Conservation (phyloP, 2,329 filamentous ascomycete species). For the Diaporthe amygdali region DNA sequence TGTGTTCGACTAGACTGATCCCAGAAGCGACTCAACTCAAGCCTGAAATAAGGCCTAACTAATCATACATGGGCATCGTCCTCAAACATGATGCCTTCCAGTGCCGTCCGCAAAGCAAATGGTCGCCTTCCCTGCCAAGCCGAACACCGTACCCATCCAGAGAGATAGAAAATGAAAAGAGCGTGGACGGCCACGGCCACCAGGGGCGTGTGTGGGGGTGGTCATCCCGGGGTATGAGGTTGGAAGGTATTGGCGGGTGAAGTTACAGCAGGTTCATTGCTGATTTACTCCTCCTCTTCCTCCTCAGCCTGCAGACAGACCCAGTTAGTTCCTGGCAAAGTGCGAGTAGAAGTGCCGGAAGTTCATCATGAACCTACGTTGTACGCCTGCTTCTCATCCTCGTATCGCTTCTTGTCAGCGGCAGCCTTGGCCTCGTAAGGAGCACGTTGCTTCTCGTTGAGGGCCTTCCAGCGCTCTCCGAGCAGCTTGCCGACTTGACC, state of each 20-base stretch:
- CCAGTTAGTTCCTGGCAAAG: constrained; percentile 33
- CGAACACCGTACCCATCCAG: constrained; percentile 14
- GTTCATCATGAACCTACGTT: constrained; percentile 64
- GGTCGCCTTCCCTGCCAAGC: constrained; percentile 15
- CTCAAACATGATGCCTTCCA: constrained; percentile 11
- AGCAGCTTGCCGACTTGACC: constrained; percentile 98
- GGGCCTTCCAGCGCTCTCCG: constrained; percentile 97
- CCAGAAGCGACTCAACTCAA: constrained; percentile 3
- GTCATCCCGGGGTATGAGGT: constrained; percentile 5
- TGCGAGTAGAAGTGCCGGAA: constrained; percentile 25
- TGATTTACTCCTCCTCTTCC: constrained; percentile 54
- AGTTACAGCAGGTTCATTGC: constrained; percentile 6
- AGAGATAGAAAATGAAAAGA: constrained; percentile 12
- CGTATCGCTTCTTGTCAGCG: constrained; percentile 98
- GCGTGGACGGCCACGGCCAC: constrained; percentile 8
- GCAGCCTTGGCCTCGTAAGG: constrained; percentile 98
- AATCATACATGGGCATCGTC: constrained; percentile 11
- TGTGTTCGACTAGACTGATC: constrained; percentile 11
- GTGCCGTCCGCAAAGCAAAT: constrained; percentile 14
- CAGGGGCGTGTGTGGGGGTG: background rate
- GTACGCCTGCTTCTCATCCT: constrained; percentile 96
- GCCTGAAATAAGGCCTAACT: background rate
- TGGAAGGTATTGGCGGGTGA: background rate
- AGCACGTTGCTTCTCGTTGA: constrained; percentile 88
- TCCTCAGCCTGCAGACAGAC: constrained; percentile 55